phyloP scores from a whole-genome alignment of 75 land plant genomes.

The Picea sitchensis region DNA sequence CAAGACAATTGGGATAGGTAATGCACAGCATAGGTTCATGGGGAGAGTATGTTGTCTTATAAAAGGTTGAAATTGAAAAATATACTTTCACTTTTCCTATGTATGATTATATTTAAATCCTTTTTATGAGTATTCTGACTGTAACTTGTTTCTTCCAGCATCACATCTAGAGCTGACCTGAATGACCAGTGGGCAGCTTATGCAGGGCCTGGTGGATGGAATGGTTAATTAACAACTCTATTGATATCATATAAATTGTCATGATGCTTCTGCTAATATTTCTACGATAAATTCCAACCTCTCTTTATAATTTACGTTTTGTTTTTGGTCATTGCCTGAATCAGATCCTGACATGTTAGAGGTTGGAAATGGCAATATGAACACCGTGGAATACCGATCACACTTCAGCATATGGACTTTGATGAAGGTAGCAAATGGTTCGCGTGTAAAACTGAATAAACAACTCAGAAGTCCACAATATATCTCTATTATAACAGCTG shows the following conservation, averaged over 20 bases:
- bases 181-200: constrained; percentile 70
- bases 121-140: background rate
- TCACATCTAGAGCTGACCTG: constrained; percentile 54
- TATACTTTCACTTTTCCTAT: background rate
- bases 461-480: too few relatives aligned
- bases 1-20: constrained; percentile 85
- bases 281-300: background rate
- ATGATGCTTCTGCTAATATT: background rate
- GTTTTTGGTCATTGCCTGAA: background rate
- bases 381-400: constrained; percentile 60
- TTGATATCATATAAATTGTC: background rate
- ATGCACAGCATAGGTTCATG: too few relatives aligned
- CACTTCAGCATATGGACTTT: constrained; percentile 96
- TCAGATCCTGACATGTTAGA: constrained; percentile 98
- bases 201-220: constrained; percentile 85
- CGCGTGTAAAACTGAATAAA: too few relatives aligned
- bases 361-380: constrained; percentile 97
- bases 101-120: background rate
- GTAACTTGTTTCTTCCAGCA: constrained; percentile 25
- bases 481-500: too few relatives aligned
- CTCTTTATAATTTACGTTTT: too few relatives aligned
- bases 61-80: background rate
- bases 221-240: constrained; percentile 37
- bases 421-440: constrained; percentile 49
- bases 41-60: background rate